Evolutionary conservation across 2,329 filamentous ascomycete species (phyloP), one percentile per base, ranked within the genome.

Genomic region (Lasiodiplodia sp.): DNA sequence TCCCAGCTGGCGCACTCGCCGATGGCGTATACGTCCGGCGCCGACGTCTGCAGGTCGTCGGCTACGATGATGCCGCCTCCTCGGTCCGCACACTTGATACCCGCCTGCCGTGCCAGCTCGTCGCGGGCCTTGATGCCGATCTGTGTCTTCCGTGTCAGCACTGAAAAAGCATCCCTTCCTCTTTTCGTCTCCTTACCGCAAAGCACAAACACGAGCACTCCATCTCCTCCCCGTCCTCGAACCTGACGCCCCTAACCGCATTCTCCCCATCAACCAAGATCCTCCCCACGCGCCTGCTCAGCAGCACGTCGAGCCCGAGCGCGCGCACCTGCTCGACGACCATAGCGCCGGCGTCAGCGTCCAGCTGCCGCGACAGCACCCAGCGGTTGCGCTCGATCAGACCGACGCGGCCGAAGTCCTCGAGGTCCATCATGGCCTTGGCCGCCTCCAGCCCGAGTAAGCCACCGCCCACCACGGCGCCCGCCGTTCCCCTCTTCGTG

Each of bases 1-100:
- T 94, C 86, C 92, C 93, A 97, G 81, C 91, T 96, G 5, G 94
- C 93, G 74, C 94, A 97, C 80, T 97, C 94, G 68, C 94, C 94
- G 62, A 97, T 91, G 57, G 94, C 94, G 76, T 96, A 97, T 62
- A 97, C 87, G 71, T 91, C 89, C 0, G 88, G 83, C 4, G 86
- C 78, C 38, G 88, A 96, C 2, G 94, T 97, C 70, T 86, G 85
- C 6, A 97, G 81, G 72, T 88, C 83, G 69, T 84, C 85, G 71
- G 88, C 85, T 69, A 95, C 86, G 34, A 94, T 86, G 67, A 94
- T 89, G n/a, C 92, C 92, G 62, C 92, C 92, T 14, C 92, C 91
- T 38, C 91, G 84, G 71, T 90, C 88, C 0, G 90, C 89, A 67
- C 91, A 93, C 70, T 87, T 86, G 73, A 97, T 90, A 16, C 91